Percentiles rank a stretch among this genome's conserved stretches.
Evolutionary conservation across 2,329 filamentous ascomycete species (phyloP).

Genomic region (Xylariaceae sp.): DNA sequence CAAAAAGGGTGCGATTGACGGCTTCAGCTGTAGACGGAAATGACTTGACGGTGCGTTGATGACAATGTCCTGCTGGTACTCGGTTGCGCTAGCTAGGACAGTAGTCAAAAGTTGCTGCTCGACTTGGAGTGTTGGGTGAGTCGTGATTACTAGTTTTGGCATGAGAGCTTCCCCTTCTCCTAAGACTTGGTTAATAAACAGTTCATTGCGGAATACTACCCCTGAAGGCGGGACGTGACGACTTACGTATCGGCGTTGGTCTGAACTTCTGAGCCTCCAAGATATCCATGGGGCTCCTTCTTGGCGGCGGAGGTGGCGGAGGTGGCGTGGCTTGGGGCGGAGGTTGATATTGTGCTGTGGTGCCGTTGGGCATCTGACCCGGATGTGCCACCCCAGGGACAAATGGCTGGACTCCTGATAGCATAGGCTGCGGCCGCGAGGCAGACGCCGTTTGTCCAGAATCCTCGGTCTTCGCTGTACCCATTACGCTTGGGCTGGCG

Average conservation of each 20-base stretch:
- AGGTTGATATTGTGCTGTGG: conserved; percentile 17
- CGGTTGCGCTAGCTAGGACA: conserved; percentile 59
- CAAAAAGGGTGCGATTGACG: conserved; percentile 57
- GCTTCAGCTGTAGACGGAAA: conserved; percentile 65
- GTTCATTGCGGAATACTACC: neutral
- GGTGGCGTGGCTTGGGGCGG: conserved; percentile 12
- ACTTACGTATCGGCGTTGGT: conserved; percentile 30
- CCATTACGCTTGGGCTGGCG: conserved; percentile 40
- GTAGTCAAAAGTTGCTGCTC: conserved; percentile 58
- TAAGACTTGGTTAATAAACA: conserved; percentile 19
- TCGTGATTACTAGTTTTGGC: conserved; percentile 27
- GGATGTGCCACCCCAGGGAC: conserved; percentile 22
- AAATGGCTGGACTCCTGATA: conserved; percentile 31
- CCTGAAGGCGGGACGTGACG: neutral
- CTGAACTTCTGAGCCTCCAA: conserved; percentile 33
- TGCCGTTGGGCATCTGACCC: conserved; percentile 20
- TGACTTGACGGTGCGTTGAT: conserved; percentile 63
- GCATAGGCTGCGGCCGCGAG: conserved; percentile 28
- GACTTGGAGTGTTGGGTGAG: conserved; percentile 59
- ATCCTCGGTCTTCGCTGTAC: conserved; percentile 35
- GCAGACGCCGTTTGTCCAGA: conserved; percentile 31
- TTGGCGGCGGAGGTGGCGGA: conserved; percentile 24
- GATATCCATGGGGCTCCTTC: conserved; percentile 30
- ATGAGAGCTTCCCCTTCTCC: conserved; percentile 30
- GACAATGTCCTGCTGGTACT: conserved; percentile 67